Conservation (phyloP, 768 basidiomycete genomes). For the Lepiota subincarnata region DNA sequence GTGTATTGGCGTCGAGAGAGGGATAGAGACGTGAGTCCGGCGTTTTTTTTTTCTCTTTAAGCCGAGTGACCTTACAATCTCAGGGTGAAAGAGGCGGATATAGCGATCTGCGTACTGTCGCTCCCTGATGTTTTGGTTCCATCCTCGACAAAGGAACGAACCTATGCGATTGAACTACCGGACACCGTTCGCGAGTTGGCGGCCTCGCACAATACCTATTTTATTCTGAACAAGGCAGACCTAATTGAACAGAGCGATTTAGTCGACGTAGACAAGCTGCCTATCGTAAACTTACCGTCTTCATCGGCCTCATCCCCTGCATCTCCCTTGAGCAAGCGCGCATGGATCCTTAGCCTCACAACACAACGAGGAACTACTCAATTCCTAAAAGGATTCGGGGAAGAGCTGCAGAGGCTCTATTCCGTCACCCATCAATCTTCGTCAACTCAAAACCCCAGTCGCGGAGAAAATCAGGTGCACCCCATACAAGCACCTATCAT, state of each 20-base stretch:
- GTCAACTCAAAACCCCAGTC: not conserved
- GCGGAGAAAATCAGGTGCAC: constrained; percentile 11
- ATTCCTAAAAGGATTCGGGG: constrained; percentile 59
- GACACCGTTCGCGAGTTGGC: constrained; percentile 46
- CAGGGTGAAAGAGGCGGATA: constrained; percentile 65
- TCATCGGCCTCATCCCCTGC: not conserved
- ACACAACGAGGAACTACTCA: constrained; percentile 51
- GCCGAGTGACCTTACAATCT: not conserved
- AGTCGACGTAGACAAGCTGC: not conserved
- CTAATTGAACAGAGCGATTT: constrained; percentile 24
- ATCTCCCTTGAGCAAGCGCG: constrained; percentile 7
- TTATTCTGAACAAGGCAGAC: constrained; percentile 82
- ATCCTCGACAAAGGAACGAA: constrained; percentile 12
- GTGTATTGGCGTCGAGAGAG: constrained; percentile 75
- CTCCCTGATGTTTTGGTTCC: constrained; percentile 41
- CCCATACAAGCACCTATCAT: constrained; percentile 52
- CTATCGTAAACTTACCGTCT: not conserved
- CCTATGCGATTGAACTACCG: constrained; percentile 28
- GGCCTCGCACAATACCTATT: constrained; percentile 46
- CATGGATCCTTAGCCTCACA: constrained; percentile 63
- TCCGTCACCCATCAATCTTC: not conserved
- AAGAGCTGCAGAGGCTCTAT: constrained; percentile 47
- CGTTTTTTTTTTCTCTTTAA: not conserved
- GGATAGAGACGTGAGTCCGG: constrained; percentile 54
- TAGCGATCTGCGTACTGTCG: constrained; percentile 79